A percentile compares a stretch with the other conserved stretches of the same genome.
phyloP scores from a whole-genome alignment of 2,329 filamentous ascomycete species.

The Pseudogymnoascus sp. region DNA sequence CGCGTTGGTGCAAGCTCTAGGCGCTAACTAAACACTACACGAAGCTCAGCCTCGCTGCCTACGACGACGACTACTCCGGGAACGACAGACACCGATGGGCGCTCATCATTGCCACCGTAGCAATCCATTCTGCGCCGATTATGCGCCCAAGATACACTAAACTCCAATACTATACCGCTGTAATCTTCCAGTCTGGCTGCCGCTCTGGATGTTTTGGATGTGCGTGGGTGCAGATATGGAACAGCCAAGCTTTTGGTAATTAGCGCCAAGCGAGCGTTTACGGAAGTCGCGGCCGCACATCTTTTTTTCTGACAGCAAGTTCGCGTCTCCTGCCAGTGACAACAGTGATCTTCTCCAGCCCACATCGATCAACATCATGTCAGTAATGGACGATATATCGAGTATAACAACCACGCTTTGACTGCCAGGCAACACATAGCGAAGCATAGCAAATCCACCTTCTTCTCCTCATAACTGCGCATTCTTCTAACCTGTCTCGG shows the following conservation, averaged over 20 bases:
- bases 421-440: not conserved
- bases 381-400: not conserved
- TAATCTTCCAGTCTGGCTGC: not conserved
- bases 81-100: not conserved
- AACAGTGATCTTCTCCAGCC: not conserved
- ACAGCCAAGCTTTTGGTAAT: not conserved
- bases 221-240: not conserved
- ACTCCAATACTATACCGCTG: not conserved
- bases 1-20: not conserved
- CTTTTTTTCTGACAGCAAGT: not conserved
- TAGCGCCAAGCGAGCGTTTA: constrained; percentile 9
- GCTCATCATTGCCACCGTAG: not conserved
- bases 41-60: not conserved
- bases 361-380: not conserved
- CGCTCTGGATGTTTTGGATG: not conserved
- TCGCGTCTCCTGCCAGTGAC: not conserved
- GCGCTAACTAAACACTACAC: not conserved
- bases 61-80: not conserved
- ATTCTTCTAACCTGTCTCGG: constrained; percentile 2
- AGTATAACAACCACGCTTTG: not conserved
- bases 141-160: not conserved
- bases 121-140: not conserved
- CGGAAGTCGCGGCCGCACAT: not conserved
- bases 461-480: not conserved
- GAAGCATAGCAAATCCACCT: not conserved